phyloP scores from a whole-genome alignment of 2,329 filamentous ascomycete species.

The Colletotrichum orchidophilum region DNA sequence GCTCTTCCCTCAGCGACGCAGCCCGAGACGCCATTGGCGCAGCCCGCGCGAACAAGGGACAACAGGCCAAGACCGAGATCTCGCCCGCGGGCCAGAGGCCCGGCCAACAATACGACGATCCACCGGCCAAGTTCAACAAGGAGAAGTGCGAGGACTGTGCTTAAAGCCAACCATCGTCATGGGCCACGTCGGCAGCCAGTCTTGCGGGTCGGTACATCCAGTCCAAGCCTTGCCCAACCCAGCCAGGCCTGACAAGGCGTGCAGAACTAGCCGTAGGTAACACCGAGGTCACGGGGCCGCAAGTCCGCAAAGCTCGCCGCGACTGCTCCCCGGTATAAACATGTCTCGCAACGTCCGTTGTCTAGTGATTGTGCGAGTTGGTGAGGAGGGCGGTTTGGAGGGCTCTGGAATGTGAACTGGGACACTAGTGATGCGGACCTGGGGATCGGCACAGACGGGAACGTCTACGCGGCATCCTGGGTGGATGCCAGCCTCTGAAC shows the following conservation, averaged over 20 bases:
- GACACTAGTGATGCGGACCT: neutral
- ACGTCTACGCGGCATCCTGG: neutral
- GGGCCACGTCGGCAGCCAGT: neutral
- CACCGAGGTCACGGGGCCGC: neutral
- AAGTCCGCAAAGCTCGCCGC: neutral
- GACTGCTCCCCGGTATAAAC: neutral
- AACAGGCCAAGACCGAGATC: constrained; percentile 19
- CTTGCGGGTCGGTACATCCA: neutral
- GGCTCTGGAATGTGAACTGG: constrained; percentile 7
- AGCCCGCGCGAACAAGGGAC: constrained; percentile 32
- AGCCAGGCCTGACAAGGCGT: neutral
- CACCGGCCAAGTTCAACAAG: constrained; percentile 5
- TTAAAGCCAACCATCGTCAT: neutral
- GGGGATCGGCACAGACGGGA: constrained; percentile 1
- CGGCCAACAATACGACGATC: neutral
- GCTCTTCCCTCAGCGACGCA: constrained; percentile 9
- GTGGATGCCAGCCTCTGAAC: too few relatives aligned
- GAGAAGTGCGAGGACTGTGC: constrained; percentile 30
- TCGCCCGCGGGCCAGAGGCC: neutral
- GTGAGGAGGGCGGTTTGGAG: neutral
- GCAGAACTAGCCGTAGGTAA: neutral
- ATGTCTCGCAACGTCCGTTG: neutral
- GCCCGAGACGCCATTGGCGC: constrained; percentile 19
- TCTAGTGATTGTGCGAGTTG: neutral
- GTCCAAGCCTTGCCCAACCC: neutral